phyloP scores from a whole-genome alignment of 1,139 yeast species.

The Protomyces lactucae-debilis region DNA sequence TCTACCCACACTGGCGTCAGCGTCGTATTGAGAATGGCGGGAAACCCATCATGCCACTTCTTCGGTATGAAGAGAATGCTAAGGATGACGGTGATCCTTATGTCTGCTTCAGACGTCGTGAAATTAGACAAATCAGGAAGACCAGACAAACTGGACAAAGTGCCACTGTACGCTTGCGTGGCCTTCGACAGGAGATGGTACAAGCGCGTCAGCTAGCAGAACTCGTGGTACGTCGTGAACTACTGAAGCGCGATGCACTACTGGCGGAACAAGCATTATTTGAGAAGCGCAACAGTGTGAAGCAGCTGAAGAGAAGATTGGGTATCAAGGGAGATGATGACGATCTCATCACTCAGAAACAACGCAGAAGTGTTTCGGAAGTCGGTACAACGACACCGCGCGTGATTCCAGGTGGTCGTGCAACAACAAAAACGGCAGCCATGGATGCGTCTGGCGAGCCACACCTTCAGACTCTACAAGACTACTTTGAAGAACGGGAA shows the following conservation, averaged over 20 bases:
- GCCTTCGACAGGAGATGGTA: constrained; percentile 69
- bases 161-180: constrained; percentile 76
- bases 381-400: constrained; percentile 5
- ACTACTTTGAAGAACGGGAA: constrained; percentile 69
- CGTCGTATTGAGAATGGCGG: constrained; percentile 72
- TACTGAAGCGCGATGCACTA: constrained; percentile 54
- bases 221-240: constrained; percentile 70
- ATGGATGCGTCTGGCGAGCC: constrained; percentile 17
- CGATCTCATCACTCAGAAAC: constrained; percentile 71
- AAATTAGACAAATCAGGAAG: constrained; percentile 89
- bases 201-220: constrained; percentile 68
- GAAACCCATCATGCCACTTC: constrained; percentile 61
- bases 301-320: constrained; percentile 64
- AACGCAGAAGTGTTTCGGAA: constrained; percentile 35
- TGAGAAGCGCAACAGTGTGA: constrained; percentile 65
- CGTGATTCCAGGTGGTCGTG: constrained; percentile 11
- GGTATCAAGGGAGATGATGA: constrained; percentile 83
- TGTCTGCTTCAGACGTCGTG: constrained; percentile 92
- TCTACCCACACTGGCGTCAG: constrained; percentile 77
- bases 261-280: constrained; percentile 61
- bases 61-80: constrained; percentile 82
- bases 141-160: constrained; percentile 92
- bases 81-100: constrained; percentile 94
- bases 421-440: constrained; percentile 9
- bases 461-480: constrained; percentile 69